phyloP scores from a whole-genome alignment of 768 basidiomycete species.

The Hydnum rufescens region DNA sequence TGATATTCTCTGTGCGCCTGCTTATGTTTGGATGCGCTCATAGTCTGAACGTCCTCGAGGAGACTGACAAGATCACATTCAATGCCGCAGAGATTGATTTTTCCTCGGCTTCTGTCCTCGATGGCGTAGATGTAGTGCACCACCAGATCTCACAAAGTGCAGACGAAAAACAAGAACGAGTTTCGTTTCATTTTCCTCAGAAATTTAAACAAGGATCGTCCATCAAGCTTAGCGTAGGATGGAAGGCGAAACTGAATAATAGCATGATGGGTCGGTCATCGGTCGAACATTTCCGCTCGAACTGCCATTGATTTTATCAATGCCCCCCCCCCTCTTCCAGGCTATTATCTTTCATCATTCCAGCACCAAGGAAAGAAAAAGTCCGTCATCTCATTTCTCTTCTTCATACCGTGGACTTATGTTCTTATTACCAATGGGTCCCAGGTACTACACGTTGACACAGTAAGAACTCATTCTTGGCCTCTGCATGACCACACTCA shows the following conservation, averaged over 20 bases:
- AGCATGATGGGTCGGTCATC: conserved; percentile 43
- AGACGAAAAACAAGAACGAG: conserved; percentile 49
- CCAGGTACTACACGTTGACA: conserved; percentile 45
- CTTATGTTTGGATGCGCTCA: background rate
- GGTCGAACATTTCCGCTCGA: conserved; percentile 6
- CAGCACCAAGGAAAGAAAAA: conserved; percentile 43
- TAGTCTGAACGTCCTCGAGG: conserved; percentile 43
- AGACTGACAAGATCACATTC: conserved; percentile 42
- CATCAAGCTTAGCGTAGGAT: conserved; percentile 49
- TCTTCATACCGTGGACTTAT: background rate
- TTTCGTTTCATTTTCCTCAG: conserved; percentile 36
- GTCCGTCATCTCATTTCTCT: conserved; percentile 11
- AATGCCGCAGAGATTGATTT: conserved; percentile 45
- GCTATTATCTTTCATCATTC: conserved; percentile 52
- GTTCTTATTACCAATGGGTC: background rate
- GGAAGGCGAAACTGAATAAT: conserved; percentile 42
- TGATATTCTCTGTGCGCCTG: background rate
- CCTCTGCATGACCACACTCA: background rate
- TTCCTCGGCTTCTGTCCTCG: conserved; percentile 31
- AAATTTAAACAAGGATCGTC: conserved; percentile 46
- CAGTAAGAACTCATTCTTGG: conserved; percentile 37
- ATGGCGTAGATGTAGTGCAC: conserved; percentile 28
- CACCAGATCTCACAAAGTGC: too few relatives aligned
- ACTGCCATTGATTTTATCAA: background rate
- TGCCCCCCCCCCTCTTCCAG: conserved; percentile 12